Evolutionary conservation across 768 basidiomycete species (phyloP).

Genomic region (Tulasnella sp.): DNA sequence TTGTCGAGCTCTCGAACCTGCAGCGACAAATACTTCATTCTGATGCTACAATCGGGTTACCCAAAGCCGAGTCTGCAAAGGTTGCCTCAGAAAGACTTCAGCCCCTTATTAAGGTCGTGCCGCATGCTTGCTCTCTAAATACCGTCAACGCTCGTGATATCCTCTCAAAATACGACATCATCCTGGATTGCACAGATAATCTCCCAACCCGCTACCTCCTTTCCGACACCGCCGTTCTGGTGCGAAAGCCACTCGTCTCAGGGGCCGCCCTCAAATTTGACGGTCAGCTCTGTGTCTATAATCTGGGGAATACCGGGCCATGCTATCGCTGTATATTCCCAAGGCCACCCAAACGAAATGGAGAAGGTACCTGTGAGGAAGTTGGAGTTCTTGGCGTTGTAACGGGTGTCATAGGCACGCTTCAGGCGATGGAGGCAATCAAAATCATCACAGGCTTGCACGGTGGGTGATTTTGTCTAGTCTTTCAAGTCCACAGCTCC

Average conservation of each 20-base stretch:
- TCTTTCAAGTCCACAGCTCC: neutral
- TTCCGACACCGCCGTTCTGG: conserved; percentile 73
- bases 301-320: conserved; percentile 58
- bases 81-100: conserved; percentile 64
- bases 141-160: conserved; percentile 61
- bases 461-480: conserved; percentile 41
- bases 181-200: conserved; percentile 95
- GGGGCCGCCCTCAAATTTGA: conserved; percentile 88
- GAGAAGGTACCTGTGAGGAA: conserved; percentile 77
- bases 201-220: conserved; percentile 87
- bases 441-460: conserved; percentile 68
- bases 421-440: conserved; percentile 87
- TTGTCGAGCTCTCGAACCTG: conserved; percentile 82
- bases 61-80: conserved; percentile 80
- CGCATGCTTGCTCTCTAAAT: conserved; percentile 51
- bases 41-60: conserved; percentile 62
- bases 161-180: conserved; percentile 61
- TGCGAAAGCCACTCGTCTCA: conserved; percentile 80
- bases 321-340: conserved; percentile 96
- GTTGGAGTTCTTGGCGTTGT: conserved; percentile 84
- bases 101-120: conserved; percentile 57
- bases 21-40: conserved; percentile 90
- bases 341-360: conserved; percentile 60
- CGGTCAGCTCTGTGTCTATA: conserved; percentile 75
- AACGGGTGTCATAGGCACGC: conserved; percentile 80